Conservation (phyloP, 257 asterid species). For the Nicotiana otophora region DNA sequence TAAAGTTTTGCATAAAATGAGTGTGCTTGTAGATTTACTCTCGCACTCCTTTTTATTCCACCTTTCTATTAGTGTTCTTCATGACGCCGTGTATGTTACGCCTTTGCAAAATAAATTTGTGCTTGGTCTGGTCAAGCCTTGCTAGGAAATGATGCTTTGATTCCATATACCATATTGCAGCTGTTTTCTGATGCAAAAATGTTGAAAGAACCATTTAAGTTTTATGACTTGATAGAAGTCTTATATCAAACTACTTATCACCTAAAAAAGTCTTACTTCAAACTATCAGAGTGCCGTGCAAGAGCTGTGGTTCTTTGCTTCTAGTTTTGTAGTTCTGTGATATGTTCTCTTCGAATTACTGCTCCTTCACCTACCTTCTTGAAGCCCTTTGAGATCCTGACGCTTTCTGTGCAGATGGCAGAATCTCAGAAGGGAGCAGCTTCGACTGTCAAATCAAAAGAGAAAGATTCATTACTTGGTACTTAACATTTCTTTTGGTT, state of each 20-base stretch:
- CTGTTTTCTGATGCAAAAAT: not conserved
- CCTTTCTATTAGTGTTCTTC: no score
- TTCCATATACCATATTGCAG: not conserved
- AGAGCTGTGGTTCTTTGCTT: not conserved
- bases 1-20: no score
- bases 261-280: not conserved
- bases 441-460: constrained; percentile 34
- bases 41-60: no score
- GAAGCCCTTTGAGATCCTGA: not conserved
- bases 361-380: not conserved
- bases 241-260: not conserved
- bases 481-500: constrained; percentile 10
- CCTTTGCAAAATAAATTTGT: not conserved
- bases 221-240: not conserved
- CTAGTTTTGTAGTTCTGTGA: not conserved
- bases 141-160: not conserved
- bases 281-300: not conserved
- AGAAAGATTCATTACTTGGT: constrained; percentile 61
- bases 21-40: no score
- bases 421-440: constrained; percentile 45
- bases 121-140: not conserved
- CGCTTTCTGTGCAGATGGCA: constrained; percentile 38
- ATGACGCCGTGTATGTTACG: not conserved
- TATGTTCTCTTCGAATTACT: not conserved
- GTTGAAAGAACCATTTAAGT: not conserved